phyloP scores from a whole-genome alignment of 2,329 filamentous ascomycete genomes.

The Trichoderma aggressivum region DNA sequence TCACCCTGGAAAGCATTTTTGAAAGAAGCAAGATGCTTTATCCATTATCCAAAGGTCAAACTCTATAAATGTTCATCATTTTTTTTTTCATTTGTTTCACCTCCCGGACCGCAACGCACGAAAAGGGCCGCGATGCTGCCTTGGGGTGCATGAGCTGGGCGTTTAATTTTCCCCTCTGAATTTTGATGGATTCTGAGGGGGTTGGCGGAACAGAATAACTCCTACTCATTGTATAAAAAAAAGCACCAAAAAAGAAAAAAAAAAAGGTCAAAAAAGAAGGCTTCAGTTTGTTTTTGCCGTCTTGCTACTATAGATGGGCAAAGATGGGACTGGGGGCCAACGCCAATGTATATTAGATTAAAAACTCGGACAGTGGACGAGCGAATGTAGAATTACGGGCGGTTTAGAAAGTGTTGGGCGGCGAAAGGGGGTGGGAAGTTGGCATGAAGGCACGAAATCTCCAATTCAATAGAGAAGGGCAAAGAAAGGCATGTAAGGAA shows the following conservation, averaged over 20 bases:
- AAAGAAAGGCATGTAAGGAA: background rate
- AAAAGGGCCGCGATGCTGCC: background rate
- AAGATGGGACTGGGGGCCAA: background rate
- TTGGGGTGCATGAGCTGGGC: conserved; percentile 14
- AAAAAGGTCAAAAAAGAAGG: background rate
- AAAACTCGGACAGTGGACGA: background rate
- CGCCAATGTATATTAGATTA: conserved; percentile 1
- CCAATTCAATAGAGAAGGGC: background rate
- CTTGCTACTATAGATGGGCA: background rate
- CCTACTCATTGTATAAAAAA: conserved; percentile 16
- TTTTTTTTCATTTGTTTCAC: background rate
- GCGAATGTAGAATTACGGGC: conserved; percentile 1
- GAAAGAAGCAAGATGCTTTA: background rate
- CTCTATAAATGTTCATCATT: background rate
- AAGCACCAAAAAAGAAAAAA: background rate
- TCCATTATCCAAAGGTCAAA: background rate
- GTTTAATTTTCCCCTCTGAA: conserved; percentile 1
- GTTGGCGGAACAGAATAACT: conserved; percentile 6
- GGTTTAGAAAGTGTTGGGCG: background rate
- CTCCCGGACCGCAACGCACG: background rate
- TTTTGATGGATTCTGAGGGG: background rate
- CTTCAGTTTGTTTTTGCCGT: background rate
- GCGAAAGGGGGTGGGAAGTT: background rate
- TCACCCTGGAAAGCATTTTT: background rate
- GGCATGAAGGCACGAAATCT: background rate